These are phyloP conservation scores for Rasamsonia emersonii DNA, from an alignment of 2,329 filamentous ascomycete species.

Conservation along the genomic window DNA sequence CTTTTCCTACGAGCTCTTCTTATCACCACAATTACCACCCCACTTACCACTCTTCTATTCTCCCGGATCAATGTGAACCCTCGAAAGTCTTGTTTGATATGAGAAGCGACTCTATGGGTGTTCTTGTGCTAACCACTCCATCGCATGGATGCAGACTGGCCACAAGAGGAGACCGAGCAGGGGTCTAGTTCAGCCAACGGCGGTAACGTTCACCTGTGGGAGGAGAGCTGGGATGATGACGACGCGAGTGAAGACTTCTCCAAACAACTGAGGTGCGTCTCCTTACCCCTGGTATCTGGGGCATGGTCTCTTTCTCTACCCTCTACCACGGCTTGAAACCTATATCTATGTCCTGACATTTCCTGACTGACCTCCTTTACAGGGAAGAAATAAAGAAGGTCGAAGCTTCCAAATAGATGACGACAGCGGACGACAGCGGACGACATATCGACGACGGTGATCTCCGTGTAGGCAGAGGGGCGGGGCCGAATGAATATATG, in stretches of 20 bases:
- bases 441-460: slow-evolving; percentile 2
- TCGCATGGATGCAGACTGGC: slow-evolving; percentile 68
- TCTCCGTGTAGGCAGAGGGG: too few species aligned
- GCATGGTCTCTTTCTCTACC: slow-evolving; percentile 2
- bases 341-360: slow-evolving; percentile 1
- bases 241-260: slow-evolving; percentile 96
- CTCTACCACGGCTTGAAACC: too few species aligned
- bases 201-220: slow-evolving; percentile 80
- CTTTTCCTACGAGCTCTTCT: background rate
- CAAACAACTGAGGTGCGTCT: slow-evolving; percentile 75
- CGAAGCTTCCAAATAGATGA: slow-evolving; percentile 62
- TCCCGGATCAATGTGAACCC: too few species aligned
- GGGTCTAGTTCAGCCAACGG: slow-evolving; percentile 45
- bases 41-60: too few species aligned
- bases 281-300: too few species aligned
- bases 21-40: too few species aligned
- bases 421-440: slow-evolving; percentile 12
- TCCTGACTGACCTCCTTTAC: slow-evolving; percentile 3
- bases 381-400: slow-evolving; percentile 85
- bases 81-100: too few species aligned
- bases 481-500: too few species aligned
- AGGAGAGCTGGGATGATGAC: slow-evolving; percentile 99
- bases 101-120: too few species aligned
- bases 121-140: too few species aligned
- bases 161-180: slow-evolving; percentile 74